Evolutionary conservation across 2,329 filamentous ascomycete species (phyloP).

Genomic region (Talaromyces sp.): DNA sequence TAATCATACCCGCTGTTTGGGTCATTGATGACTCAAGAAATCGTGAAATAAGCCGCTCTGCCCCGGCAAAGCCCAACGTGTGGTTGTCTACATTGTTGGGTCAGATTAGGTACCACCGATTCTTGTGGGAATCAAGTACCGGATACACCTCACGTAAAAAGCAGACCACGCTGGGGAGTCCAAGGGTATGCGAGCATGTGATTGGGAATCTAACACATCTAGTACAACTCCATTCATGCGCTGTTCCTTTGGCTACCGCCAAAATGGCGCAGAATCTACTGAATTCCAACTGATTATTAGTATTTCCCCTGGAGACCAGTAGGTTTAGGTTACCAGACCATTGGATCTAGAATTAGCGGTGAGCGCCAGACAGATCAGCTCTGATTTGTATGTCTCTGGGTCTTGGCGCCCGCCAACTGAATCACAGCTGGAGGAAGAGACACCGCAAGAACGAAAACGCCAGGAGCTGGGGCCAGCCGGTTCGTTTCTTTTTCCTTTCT

Average conservation of each 20-base stretch:
- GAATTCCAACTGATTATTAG: neutral
- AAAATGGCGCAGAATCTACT: neutral
- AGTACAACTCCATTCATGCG: slow-evolving; percentile 6
- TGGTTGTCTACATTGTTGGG: neutral
- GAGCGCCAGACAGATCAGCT: slow-evolving; percentile 13
- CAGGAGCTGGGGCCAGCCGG: slow-evolving; percentile 1
- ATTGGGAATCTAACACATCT: neutral
- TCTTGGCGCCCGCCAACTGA: slow-evolving; percentile 5
- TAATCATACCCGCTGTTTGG: neutral
- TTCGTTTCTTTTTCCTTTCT: neutral
- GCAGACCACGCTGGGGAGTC: neutral
- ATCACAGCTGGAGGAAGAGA: slow-evolving; percentile 5
- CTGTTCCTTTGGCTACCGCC: neutral
- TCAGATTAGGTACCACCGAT: slow-evolving; percentile 7
- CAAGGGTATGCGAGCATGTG: neutral
- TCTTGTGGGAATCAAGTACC: neutral
- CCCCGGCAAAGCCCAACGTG: neutral
- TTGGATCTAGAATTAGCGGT: slow-evolving; percentile 15
- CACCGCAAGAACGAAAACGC: slow-evolving; percentile 5
- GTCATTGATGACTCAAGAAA: neutral
- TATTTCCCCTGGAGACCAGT: neutral
- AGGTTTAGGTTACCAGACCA: slow-evolving; percentile 3
- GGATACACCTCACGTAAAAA: neutral
- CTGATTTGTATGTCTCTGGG: slow-evolving; percentile 1
- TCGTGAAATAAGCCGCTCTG: neutral